Evolutionary conservation across 345 rosid species (phyloP).

Genomic region (Limnanthes douglasii): DNA sequence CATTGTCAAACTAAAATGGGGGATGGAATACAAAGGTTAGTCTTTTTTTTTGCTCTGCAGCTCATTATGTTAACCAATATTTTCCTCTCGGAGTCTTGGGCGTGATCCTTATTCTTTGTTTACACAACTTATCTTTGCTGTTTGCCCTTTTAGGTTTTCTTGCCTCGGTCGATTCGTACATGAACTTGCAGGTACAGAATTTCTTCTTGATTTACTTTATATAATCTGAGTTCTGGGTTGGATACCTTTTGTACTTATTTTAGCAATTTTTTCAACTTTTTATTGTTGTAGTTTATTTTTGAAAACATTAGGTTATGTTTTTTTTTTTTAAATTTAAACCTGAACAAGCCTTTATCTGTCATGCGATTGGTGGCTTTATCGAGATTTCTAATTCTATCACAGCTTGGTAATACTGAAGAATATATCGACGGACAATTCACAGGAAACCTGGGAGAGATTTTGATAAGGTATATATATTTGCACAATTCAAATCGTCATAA

Average conservation of each 20-base stretch:
- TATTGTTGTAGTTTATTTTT: no score
- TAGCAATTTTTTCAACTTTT: no score
- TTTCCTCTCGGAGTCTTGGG: background rate
- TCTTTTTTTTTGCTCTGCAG: background rate
- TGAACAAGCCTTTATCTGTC: no score
- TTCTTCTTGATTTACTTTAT: background rate
- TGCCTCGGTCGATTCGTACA: constrained; percentile 90
- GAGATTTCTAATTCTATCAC: constrained; percentile 10
- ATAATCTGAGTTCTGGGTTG: background rate
- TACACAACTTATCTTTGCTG: background rate
- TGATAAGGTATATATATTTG: constrained; percentile 63
- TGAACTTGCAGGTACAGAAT: constrained; percentile 71
- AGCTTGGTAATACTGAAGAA: constrained; percentile 89
- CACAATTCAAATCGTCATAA: background rate
- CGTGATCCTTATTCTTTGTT: no score
- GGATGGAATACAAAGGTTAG: constrained; percentile 85
- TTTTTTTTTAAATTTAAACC: no score
- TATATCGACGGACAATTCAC: constrained; percentile 74
- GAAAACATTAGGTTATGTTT: no score
- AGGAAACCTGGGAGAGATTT: constrained; percentile 82
- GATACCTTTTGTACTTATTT: background rate
- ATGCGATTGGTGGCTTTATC: no score
- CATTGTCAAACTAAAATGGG: constrained; percentile 83
- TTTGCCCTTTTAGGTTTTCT: constrained; percentile 46
- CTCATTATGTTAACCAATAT: background rate